Evolutionary conservation across 768 basidiomycete genomes (phyloP).

Genomic region (Boletales sp.): DNA sequence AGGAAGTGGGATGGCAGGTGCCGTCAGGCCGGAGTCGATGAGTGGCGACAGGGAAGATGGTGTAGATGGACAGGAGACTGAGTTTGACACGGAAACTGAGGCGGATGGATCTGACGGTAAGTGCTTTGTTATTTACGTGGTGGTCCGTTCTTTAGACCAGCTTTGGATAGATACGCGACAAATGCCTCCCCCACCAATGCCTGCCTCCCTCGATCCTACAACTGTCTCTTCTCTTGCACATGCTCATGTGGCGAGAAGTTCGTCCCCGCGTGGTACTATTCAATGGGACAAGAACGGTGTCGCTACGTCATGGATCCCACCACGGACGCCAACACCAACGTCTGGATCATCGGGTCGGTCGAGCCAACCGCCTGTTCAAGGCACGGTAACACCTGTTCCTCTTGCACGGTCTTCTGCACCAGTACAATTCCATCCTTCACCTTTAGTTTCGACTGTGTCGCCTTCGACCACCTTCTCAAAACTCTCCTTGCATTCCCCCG

Average conservation of each 20-base stretch:
- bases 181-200: conserved; percentile 54
- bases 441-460: conserved; percentile 26
- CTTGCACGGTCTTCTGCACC: not conserved
- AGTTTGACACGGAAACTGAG: conserved; percentile 32
- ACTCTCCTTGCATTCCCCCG: conserved; percentile 43
- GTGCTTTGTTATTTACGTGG: not conserved
- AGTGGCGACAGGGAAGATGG: conserved; percentile 12
- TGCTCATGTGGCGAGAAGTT: conserved; percentile 11
- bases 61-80: conserved; percentile 26
- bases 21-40: not conserved
- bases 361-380: conserved; percentile 8
- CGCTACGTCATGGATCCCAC: conserved; percentile 10
- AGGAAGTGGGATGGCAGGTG: not conserved
- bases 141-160: not conserved
- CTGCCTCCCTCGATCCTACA: conserved; percentile 41
- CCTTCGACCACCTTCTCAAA: conserved; percentile 51
- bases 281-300: conserved; percentile 15
- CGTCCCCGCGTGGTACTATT: conserved; percentile 17
- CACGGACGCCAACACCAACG: conserved; percentile 4
- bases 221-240: conserved; percentile 31
- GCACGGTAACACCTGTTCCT: not conserved
- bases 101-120: conserved; percentile 24
- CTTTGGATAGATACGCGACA: conserved; percentile 32
- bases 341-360: conserved; percentile 1
- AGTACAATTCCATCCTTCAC: not conserved